Evolutionary conservation across 2,329 filamentous ascomycete genomes (phyloP).

Genomic region (Claviceps digitariae): DNA sequence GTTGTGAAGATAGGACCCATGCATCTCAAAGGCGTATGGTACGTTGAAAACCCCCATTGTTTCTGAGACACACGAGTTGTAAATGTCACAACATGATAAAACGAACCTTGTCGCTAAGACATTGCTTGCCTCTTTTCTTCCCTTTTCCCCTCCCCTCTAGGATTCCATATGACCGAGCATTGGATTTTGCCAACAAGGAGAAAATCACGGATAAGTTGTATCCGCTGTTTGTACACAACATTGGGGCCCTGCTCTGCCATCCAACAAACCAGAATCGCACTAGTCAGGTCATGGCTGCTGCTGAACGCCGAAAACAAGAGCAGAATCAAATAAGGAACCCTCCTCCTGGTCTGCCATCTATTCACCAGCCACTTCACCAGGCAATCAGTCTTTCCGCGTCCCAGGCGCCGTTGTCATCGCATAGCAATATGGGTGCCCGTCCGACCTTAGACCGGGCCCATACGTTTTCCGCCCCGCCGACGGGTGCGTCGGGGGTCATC

Average conservation of each 20-base stretch:
- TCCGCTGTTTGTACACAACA: conserved; percentile 94
- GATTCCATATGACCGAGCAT: conserved; percentile 95
- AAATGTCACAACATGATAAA: background rate
- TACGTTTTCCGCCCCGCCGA: conserved; percentile 87
- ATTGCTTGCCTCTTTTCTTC: background rate
- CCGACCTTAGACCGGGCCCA: conserved; percentile 73
- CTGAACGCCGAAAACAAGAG: conserved; percentile 63
- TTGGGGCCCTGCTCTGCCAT: conserved; percentile 84
- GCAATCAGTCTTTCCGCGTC: conserved; percentile 46
- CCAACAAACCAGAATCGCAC: conserved; percentile 75
- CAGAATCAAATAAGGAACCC: conserved; percentile 47
- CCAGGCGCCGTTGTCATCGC: conserved; percentile 42
- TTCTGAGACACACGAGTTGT: conserved; percentile 8
- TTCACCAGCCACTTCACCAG: conserved; percentile 47
- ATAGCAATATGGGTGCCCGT: conserved; percentile 49
- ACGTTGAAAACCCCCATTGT: conserved; percentile 25
- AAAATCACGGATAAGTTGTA: conserved; percentile 95
- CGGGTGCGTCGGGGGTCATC: conserved; percentile 80
- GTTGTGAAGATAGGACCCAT: conserved; percentile 98
- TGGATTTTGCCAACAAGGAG: conserved; percentile 98
- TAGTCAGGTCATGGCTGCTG: conserved; percentile 77
- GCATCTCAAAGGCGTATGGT: conserved; percentile 97
- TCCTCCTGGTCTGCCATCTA: conserved; percentile 46
- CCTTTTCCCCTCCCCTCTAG: conserved; percentile 28
- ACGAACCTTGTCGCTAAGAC: conserved; percentile 12